Base-by-base conservation (phyloP, 257 asterid species). In the Solanum chaucha region DNA sequence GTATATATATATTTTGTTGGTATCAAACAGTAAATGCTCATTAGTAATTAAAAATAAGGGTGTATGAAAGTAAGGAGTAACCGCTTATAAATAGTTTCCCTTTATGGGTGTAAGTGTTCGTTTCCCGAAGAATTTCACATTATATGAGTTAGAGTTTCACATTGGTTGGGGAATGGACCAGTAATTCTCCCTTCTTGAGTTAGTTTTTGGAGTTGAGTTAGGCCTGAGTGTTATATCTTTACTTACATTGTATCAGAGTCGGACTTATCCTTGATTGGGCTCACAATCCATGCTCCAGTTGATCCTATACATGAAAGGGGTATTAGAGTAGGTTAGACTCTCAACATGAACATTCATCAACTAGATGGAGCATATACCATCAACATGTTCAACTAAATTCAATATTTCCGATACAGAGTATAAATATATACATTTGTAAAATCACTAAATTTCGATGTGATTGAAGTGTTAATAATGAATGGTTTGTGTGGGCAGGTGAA, bases 401-500 rank as follows among this genome's bases (percentile, higher is more conserved):
- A 65, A 11, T 24, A 65, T 65, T 65, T 24, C 24, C 34, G 12
- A 65, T 24, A 65, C 17, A 65, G 17, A 64, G 71, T 10, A n/a
- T 64, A 64, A 64, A 64, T 4, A 46, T 46, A 46, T 12, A 13
- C 55, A 46, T 46, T 46, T 12, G 55, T 46, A 12, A 46, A 46
- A 46, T 46, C 55, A 48, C 59, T 51, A 51, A 51, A 51, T 51
- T 15, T 51, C 22, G 22, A 44, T 77, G 36, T 24, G 64, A 24
- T 14, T 40, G 83, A 77, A 77, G 35, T 77, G 14, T 24, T 77
- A 12, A 77, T 7, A 24, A 3, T n/a, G 20, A 4, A 85, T 48
- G 67, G 3, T 48, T 40, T 73, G 30, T 71, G 24, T 75, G 71
- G 10, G 71, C 83, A 95, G 98, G 93, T 88, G 98, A 94, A 98